Base-by-base conservation (phyloP, 257 asterid species). In the Plantago major region DNA sequence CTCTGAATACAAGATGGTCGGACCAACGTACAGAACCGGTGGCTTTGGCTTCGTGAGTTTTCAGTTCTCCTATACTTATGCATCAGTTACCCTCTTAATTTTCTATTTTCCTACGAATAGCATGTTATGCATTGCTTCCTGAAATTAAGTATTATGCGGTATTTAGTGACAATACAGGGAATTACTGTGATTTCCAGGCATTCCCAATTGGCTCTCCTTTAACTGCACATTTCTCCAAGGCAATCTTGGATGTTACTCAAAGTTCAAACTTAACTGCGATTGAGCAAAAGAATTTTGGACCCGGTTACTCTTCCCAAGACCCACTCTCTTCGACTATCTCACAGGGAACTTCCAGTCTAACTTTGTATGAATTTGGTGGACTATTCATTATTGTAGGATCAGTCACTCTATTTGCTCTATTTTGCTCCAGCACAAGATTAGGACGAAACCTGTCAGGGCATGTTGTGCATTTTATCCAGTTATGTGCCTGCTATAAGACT, bases 41-140 rank as follows among this genome's bases (percentile, higher is more conserved):
- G 89, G 94, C 2, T 66, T 82, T 54, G 81, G 85, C 37, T 85
- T 82, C 53, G 87, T 78, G 63, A 77, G 89, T 65, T 61, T 33
- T 38, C 19, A 9, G 4, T 18, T 15, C 16, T 8, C 37, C 8
- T n/a, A n/a, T 9, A 14, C 19, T 60, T 44, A 33, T 7, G 33
- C 37, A 38, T 37, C 10, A 38, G 33, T 50, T 15, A 7, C 11
- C 52, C n/a, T n/a, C n/a, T n/a, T n/a, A n/a, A n/a, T 11, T 11
- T 7, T 2, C 8, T 33, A 33, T 33, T 33, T 4, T 33, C 40
- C 40, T 33, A 33, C 6, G 6, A 33, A 4, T 5, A 33, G 40
- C 8, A 7, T 33, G 7, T 4, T 4, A 33, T 33, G n/a, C n/a
- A n/a, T 5, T 33, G 6, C 40, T 33, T 7, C 40, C 40, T 22